Evolutionary conservation across 805 yeast genomes (phyloP), one percentile per base, ranked within the genome.

Genomic region (Candida nanaspora): DNA sequence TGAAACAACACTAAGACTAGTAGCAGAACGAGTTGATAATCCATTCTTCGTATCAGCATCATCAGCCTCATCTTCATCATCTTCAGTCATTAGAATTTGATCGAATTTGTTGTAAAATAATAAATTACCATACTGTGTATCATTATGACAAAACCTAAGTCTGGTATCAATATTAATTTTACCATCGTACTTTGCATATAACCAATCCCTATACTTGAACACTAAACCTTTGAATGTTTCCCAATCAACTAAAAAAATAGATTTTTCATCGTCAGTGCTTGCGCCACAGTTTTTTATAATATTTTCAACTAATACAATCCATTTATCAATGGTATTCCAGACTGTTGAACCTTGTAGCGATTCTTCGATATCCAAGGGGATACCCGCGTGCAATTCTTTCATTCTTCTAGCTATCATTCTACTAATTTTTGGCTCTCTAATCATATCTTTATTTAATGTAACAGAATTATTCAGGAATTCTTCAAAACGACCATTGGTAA

Each of bases 111-210:
- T 56, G 47, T 62, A 63, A 35, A 91, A 76, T 41, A 93, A 68
- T 46, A 93, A 69, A 56, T 93, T 93, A 27, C 98, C 98, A 58
- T 93, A 91, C 61, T 93, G 98, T 1, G 98, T 84, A 61, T 91
- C 98, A 56, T 93, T 93, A 62, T 93, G 98, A 52, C 96, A 87
- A 56, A 93, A 93, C 13, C 77, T 87, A 45, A 85, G 68, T 40
- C 71, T 67, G 13, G 69, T 65, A 37, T 67, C 62, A 29, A 78
- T 59, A 18, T 57, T 58, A 9, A 59, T 62, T 18, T 40, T 45
- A 18, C 60, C 61, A 21, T 72, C 72, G 51, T 81, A 77, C 45
- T 72, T 64, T 6, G 50, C 51, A 29, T 67, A 69, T 16, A 93
- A 62, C 88, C 89, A 86, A 6, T 66, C 58, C 40, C 70, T 69